Evolutionary conservation across 371 early-diverging fungal genomes (phyloP), one percentile per base, ranked within the genome.

Genomic region (Apophysomyces ossiformis): DNA sequence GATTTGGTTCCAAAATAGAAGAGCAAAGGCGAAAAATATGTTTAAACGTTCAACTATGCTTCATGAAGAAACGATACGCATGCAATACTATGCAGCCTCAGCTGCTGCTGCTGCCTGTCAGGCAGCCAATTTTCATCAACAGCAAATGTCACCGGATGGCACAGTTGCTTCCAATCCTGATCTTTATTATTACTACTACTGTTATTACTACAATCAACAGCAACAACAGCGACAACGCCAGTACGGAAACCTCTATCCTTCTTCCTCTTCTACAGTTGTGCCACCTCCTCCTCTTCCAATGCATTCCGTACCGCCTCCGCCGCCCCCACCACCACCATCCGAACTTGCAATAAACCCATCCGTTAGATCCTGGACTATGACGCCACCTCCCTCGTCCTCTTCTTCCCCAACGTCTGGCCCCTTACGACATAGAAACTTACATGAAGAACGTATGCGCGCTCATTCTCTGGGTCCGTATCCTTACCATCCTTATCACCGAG

Each of bases 1-100:
- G 76, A 95, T 99, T 68, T 99, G 99, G 99, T 99, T 99, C 86
- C 99, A 99, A 77, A 99, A 99, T 87, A 89, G 95, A 67, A 89
- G 99, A 37, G 96, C 97, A 37, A 96, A 96, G 74, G 90, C 90
- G 16, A 96, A 95, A 78, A 90, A 83, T 59, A 83, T 83, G 60
- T 84, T 83, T n/a, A 85, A 86, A 66, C 66, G 83, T 21, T 76
- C 84, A 9, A 77, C 83, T 45, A 75, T 83, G 26, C 70, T 83
- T 13, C 85, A 85, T 63, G 79, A 85, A 65, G 84, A 86, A 63
- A 80, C 81, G 7, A 58, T 75, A 13, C 66, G 75, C 36, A 71
- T 71, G 69, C 82, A 79, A 47, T 77, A 79, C 37, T 76, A 76
- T 63, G 82, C 79, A 26, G 81, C 81, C 16, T 67, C 70, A 57